Conservation (phyloP, 192 early-diverging fungal genomes). For the Diversispora epigaea region DNA sequence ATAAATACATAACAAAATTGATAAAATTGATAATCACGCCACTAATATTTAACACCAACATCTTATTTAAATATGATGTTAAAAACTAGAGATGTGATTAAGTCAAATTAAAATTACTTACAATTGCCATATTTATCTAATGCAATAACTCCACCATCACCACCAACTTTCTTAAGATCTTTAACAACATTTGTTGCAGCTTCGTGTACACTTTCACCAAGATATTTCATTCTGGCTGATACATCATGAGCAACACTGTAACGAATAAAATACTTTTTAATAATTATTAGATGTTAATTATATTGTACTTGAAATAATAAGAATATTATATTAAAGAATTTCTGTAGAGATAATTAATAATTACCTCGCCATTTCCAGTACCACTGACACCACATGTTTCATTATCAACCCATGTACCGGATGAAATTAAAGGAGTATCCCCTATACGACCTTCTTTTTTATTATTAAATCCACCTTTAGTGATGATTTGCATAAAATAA, state of each 20-base stretch:
- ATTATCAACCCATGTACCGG: constrained; percentile 51
- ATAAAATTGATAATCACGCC: too few relatives aligned
- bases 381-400: constrained; percentile 43
- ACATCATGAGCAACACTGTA: constrained; percentile 43
- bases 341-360: neutral
- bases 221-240: constrained; percentile 47
- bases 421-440: constrained; percentile 50
- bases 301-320: neutral
- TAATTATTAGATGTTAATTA: neutral
- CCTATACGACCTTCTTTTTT: constrained; percentile 48
- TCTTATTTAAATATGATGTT: too few relatives aligned
- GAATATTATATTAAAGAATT: neutral
- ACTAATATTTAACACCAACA: too few relatives aligned
- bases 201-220: constrained; percentile 35
- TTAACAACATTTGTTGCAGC: constrained; percentile 39
- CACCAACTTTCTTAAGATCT: constrained; percentile 37
- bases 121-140: constrained; percentile 42
- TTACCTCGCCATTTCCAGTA: constrained; percentile 50
- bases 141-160: constrained; percentile 46
- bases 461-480: constrained; percentile 43
- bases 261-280: constrained; percentile 45
- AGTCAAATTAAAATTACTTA: too few relatives aligned
- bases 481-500: neutral
- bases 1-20: neutral
- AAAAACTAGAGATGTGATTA: too few relatives aligned